Evolutionary conservation across 116 monocot genomes (phyloP), one percentile per base, ranked within the genome.

Genomic region (Iris pallida): DNA sequence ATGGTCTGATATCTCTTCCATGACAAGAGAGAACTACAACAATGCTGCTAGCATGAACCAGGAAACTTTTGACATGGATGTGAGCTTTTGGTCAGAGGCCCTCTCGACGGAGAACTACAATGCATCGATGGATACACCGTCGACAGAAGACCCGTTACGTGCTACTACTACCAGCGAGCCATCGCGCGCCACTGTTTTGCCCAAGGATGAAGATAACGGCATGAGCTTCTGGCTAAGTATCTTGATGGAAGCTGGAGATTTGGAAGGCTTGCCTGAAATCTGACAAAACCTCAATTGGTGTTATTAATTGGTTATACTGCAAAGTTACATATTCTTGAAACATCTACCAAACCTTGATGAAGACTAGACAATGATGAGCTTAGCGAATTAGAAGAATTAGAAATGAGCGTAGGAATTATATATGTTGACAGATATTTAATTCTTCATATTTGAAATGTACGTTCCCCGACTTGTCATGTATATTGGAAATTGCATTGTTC

Each of bases 181-280:
- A n/a, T n/a, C n/a, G n/a, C n/a, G n/a, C n/a, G n/a, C n/a, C n/a
- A n/a, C n/a, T 7, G 15, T 7, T 8, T 48, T 68, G 15, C 16
- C 63, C 19, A 17, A 44, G 4, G n/a, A 56, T 7, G 75, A 3
- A 30, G 30, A 30, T 30, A 30, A 72, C 14, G 68, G 71, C 13
- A 59, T 68, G 64, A 75, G 68, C 12, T 83, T 75, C 53, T 83
- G 83, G 83, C 72, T 79, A 44, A 72, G 57, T 8, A 62, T 72
- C 52, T 75, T 79, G 49, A 55, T 66, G 55, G 68, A 79, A 65
- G 52, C 75, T 20, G 79, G 71, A 48, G 71, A 68, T 47, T 53
- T 68, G 12, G 54, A 63, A 15, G 75, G 69, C 5, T 56, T 83
- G 48, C 75, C 75, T 51, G 75, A 68, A 59, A 58, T 74, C 13